Conservation (phyloP, 2,329 filamentous ascomycete species). For the Thelonectria blattea region DNA sequence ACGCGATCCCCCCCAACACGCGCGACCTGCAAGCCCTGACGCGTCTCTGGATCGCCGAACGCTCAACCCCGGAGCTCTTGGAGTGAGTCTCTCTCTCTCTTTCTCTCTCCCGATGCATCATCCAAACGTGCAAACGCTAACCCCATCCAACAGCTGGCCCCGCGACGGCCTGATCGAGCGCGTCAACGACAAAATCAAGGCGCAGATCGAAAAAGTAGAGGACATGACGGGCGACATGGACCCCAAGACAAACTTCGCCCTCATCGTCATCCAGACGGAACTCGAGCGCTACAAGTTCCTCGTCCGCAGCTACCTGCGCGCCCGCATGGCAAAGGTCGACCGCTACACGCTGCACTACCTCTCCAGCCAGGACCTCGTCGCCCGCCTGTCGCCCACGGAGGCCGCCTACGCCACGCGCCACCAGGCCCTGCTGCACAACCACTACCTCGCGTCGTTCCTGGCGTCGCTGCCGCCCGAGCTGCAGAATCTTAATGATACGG, state of each 20-base stretch:
- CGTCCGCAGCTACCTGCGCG: slow-evolving; percentile 80
- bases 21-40: slow-evolving; percentile 88
- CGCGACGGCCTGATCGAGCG: slow-evolving; percentile 80
- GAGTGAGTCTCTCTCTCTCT: slow-evolving; percentile 62
- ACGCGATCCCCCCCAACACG: slow-evolving; percentile 62
- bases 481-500: slow-evolving; percentile 87
- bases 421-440: slow-evolving; percentile 80
- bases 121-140: background rate
- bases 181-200: slow-evolving; percentile 73
- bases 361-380: slow-evolving; percentile 58
- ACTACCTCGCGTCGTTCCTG: slow-evolving; percentile 87
- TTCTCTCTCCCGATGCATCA: background rate
- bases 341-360: slow-evolving; percentile 77
- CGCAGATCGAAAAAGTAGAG: slow-evolving; percentile 74
- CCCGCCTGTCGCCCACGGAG: slow-evolving; percentile 77
- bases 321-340: slow-evolving; percentile 89
- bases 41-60: slow-evolving; percentile 90
- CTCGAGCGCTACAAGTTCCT: slow-evolving; percentile 93
- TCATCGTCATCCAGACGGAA: slow-evolving; percentile 96
- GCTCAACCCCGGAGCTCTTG: slow-evolving; percentile 87
- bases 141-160: slow-evolving; percentile 59
- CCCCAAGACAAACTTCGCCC: slow-evolving; percentile 86
- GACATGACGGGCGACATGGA: slow-evolving; percentile 85
- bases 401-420: slow-evolving; percentile 83
- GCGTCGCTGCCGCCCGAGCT: slow-evolving; percentile 78